Base-by-base conservation (phyloP, 2,329 filamentous ascomycete species). In the Penicillium paneum region DNA sequence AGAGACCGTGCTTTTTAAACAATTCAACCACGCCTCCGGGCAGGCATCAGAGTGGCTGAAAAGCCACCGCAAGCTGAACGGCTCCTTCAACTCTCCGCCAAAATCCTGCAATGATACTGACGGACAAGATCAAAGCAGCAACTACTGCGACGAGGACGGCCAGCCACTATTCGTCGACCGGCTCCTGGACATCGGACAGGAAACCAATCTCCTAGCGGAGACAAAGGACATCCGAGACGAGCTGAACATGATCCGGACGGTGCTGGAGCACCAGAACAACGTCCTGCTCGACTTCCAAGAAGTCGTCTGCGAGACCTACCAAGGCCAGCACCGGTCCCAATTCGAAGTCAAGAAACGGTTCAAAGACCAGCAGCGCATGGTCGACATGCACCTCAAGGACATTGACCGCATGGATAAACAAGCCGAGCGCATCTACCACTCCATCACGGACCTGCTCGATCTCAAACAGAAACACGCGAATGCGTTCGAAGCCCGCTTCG, bases 381-480 rank as follows among this genome's bases (percentile, higher is more conserved):
- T 86, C 21, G 82, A 84, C 42, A 77, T 79, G 48, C 80, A 84
- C 46, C 69, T 82, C 43, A 81, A 81, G 55, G 84, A 87, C 56
- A 77, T 87, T n/a, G 76, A 80, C 32, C 77, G 83, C 15, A 87
- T 87, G 84, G 81, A 85, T 63, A 79, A 80, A 47, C 84, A 86
- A 66, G 83, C 84, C 0, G 76, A 81, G 54, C 77, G 80, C 21
- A 82, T 86, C 56, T 86, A 86, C 64, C 72, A 78, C 40, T 81
- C 78, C 53, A 79, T 87, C 41, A 84, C 81, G 0, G 81, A 87
- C 60, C 72, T 88, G 5, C 79, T 88, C 0, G 85, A 88, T 59
- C 76, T 87, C 1, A 88, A 88, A 63, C 85, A 88, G 62, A 87
- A 87, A 67, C 84, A 88, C 54, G 84, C 83, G 59, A 88, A 87